Percentiles rank a stretch among this genome's conserved stretches.
phyloP scores from a whole-genome alignment of 1,139 yeast species.

The Hemisphaericaspora xylofermentans region DNA sequence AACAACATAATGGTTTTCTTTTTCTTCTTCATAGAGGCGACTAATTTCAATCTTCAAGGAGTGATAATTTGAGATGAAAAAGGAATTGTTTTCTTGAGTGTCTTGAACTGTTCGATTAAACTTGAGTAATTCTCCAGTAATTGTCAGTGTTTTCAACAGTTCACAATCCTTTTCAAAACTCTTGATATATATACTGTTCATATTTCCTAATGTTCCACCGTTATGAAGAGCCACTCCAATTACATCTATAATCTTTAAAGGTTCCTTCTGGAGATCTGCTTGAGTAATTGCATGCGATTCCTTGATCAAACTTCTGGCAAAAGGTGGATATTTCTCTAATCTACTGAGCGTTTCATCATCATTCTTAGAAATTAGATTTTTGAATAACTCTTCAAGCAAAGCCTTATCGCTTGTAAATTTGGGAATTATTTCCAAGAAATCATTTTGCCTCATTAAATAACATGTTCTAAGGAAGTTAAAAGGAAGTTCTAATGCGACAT shows the following conservation, averaged over 20 bases:
- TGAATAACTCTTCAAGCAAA: conserved; percentile 32
- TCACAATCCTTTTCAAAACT: conserved; percentile 49
- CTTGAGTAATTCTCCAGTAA: conserved; percentile 48
- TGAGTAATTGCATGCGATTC: conserved; percentile 23
- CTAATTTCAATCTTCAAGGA: conserved; percentile 43
- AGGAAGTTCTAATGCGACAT: conserved; percentile 23
- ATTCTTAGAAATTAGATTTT: conserved; percentile 30
- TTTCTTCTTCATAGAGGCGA: conserved; percentile 31
- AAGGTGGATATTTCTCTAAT: conserved; percentile 32
- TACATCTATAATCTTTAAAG: conserved; percentile 33
- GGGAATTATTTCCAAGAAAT: conserved; percentile 20
- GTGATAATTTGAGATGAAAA: conserved; percentile 48
- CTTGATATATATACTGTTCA: conserved; percentile 36
- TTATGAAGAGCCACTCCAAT: conserved; percentile 33
- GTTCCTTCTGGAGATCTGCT: conserved; percentile 21
- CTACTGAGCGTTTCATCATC: conserved; percentile 37
- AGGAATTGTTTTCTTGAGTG: conserved; percentile 57
- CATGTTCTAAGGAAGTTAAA: conserved; percentile 40
- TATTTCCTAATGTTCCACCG: conserved; percentile 42
- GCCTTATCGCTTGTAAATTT: conserved; percentile 19
- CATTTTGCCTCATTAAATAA: conserved; percentile 32
- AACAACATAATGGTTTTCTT: conserved; percentile 39
- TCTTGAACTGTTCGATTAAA: conserved; percentile 60
- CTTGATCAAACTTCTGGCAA: conserved; percentile 27
- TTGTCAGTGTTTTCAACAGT: conserved; percentile 42